These are phyloP conservation scores for Scutellaria barbata DNA, from an alignment of 257 asterid genomes.

Conservation along the genomic window DNA sequence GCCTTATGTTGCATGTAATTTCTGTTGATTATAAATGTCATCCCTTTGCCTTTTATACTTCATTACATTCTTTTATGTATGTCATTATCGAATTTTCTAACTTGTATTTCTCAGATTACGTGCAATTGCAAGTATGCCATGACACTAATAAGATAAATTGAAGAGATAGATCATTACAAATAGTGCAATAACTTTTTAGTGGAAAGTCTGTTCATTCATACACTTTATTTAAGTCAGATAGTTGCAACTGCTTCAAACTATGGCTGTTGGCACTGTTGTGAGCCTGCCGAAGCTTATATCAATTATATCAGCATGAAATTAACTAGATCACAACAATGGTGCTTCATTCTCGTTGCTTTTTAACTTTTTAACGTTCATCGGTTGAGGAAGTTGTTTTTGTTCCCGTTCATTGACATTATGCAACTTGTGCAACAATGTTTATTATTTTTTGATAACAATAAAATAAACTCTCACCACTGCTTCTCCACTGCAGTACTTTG, in stretches of 20 bases:
- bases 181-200: not conserved
- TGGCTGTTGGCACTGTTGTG: not conserved
- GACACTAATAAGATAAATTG: not conserved
- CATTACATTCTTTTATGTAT: constrained; percentile 14
- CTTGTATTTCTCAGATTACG: not conserved
- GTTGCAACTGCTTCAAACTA: too few relatives aligned
- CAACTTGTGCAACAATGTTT: not conserved
- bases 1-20: constrained; percentile 22
- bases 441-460: not conserved
- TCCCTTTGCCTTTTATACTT: constrained; percentile 6
- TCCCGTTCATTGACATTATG: not conserved
- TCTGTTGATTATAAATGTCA: not conserved
- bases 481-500: constrained; percentile 71
- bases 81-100: not conserved
- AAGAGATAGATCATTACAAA: not conserved
- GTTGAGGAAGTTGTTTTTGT: not conserved
- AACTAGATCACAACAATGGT: too few relatives aligned
- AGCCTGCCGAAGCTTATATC: too few relatives aligned
- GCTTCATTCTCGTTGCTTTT: too few relatives aligned
- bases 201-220: too few relatives aligned
- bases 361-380: too few relatives aligned
- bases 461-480: constrained; percentile 4
- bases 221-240: too few relatives aligned
- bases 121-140: constrained; percentile 11
- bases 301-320: too few relatives aligned